These are phyloP conservation scores for Blastobotrys raffinosifermentans DNA, from an alignment of 1,139 yeast species.

Conservation along the genomic window DNA sequence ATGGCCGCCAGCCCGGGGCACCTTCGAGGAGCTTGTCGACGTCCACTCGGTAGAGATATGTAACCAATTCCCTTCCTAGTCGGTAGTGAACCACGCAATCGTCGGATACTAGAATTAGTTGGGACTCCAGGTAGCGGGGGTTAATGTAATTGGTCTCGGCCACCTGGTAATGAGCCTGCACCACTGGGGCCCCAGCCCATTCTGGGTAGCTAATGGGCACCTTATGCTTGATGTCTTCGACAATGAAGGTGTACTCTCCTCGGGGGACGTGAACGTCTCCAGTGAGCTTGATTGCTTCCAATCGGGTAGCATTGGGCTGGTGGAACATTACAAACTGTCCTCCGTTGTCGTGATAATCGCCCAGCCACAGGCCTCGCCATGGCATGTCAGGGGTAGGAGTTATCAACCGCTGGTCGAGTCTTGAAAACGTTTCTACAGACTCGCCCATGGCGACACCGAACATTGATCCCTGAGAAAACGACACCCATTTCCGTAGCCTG, in stretches of 20 bases:
- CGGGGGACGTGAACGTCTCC: conserved; percentile 29
- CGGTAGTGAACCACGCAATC: conserved; percentile 14
- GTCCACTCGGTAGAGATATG: conserved; percentile 6
- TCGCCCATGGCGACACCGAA: conserved; percentile 16
- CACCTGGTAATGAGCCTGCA: conserved; percentile 22
- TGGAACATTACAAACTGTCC: conserved; percentile 22
- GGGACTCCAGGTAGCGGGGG: conserved; percentile 20
- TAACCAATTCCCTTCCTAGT: conserved; percentile 13
- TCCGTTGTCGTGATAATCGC: conserved; percentile 20
- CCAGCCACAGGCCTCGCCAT: conserved; percentile 29
- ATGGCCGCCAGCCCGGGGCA: not conserved
- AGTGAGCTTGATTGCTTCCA: conserved; percentile 30
- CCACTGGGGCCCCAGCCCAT: conserved; percentile 24
- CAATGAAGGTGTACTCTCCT: conserved; percentile 27
- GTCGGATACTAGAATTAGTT: conserved; percentile 23
- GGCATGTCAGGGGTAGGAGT: conserved; percentile 12
- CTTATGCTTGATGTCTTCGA: conserved; percentile 20
- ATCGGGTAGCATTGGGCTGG: conserved; percentile 19
- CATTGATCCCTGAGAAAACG: conserved; percentile 11
- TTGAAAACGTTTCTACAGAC: conserved; percentile 14
- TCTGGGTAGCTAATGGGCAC: conserved; percentile 21
- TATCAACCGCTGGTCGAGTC: conserved; percentile 10
- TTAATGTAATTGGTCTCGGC: conserved; percentile 23
- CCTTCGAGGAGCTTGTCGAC: conserved; percentile 1
- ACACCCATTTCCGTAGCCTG: conserved; percentile 18